Base-by-base conservation (phyloP, 75 land plant genomes). In the Ceratopteris richardii region DNA sequence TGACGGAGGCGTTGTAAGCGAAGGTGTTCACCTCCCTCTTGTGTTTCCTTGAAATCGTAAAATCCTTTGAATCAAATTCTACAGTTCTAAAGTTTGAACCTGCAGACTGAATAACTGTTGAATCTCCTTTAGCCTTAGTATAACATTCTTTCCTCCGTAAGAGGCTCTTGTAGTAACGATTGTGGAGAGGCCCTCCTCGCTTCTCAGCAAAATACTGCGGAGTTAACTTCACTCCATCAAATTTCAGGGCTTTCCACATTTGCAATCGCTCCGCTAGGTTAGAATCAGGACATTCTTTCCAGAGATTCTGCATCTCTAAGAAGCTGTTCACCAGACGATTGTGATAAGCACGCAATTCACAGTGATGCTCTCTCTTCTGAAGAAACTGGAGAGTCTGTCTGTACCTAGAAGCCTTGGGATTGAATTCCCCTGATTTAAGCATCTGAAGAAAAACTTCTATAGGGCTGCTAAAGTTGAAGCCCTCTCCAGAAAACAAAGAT, bases 381-480 rank as follows among this genome's bases (percentile, higher is more conserved):
- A 95, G 66, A 48, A 73, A 86, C 56, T 75, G 68, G 48, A 84
- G 60, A 4, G 83, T 88, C 46, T 82, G 72, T 19, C 78, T 74
- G 52, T 86, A 90, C 29, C 78, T 76, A n/a, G 77, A 75, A 25
- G 87, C 83, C 17, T 78, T 62, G 0, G 99, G 99, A 52, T 89
- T 84, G 69, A 87, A 90, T 28, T 82, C 56, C 1, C 99, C 99
- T 12, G 88, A 84, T 43, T 86, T 90, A 66, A 95, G 63, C 67
- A 69, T 70, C 25, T 80, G 65, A 57, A 83, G 86, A 29, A 95
- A 60, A 63, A 70, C 70, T 14, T 31, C 30, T 40, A 95, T 26
- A 6, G 99, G 99, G 33, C 81, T 86, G 9, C 88, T 87, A 57
- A 95, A 95, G 58, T 89, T 80, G 30, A 95, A 77, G 64, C 76